Base-by-base conservation (phyloP, 2,329 filamentous ascomycete species). In the Pseudocercospora pini-densiflorae region DNA sequence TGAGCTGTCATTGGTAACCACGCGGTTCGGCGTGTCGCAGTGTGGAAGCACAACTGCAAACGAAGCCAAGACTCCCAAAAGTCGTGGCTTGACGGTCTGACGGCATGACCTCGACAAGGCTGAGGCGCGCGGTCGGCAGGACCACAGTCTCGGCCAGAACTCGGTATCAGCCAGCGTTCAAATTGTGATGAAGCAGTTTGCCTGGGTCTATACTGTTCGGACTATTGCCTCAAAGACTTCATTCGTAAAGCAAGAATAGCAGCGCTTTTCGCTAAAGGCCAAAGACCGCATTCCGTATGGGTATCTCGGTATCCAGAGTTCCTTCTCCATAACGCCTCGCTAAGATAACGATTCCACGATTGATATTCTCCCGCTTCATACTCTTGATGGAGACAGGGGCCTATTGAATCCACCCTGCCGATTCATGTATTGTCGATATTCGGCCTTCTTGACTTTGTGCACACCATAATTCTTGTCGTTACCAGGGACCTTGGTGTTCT, bases 391-490 rank as follows among this genome's bases (percentile, higher is more conserved):
- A 45, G 65, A 66, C 54, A 72, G 66, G 29, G 92, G 91, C 73
- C 92, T 81, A 77, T 94, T 95, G 83, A 95, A 95, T 5, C 92
- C 92, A 63, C 92, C 92, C 60, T 89, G 84, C 64, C 92, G 87
- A 76, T 95, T 95, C 88, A 99, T 99, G 80, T 99, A 99, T 86
- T 99, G 95, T 73, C 95, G 87, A 77, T 97, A 98, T 83, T 96
- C 88, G 14, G 90, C 92, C 87, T 93, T 94, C 88, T 97, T 97
- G 81, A 95, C 93, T 84, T 95, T 97, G 72, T 90, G 85, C 61
- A 97, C 89, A 0, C 85, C 92, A 63, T 92, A 94, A 49, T 90
- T 88, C 76, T 93, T 79, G 59, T 84, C 89, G 77, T 99, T 99
- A 1, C 95, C 95, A 0, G 87, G 86, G 1, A 99, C 89, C 77